Conservation (phyloP, 495 filamentous ascomycete genomes). For the Beverwykella pulmonaria region DNA sequence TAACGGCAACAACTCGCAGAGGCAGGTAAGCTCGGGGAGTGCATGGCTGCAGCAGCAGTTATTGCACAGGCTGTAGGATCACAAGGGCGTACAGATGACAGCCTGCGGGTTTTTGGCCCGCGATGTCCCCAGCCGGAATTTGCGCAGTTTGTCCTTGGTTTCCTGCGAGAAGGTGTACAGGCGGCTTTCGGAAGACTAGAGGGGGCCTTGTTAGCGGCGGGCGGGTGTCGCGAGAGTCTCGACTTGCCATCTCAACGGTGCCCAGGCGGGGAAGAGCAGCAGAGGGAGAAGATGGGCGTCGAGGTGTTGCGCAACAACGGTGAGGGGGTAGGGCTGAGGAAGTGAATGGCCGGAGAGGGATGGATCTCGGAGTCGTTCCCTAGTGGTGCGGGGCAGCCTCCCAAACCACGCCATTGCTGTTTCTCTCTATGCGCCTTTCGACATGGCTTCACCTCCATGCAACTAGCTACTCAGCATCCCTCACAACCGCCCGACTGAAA, state of each 20-base stretch:
- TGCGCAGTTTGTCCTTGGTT: slow-evolving; percentile 82
- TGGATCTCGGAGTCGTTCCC: slow-evolving; percentile 5
- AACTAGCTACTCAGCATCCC: slow-evolving; percentile 28
- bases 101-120: slow-evolving; percentile 86
- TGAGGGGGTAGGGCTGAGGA: slow-evolving; percentile 29
- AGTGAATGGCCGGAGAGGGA: slow-evolving; percentile 1
- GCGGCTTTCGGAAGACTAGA: slow-evolving; percentile 76
- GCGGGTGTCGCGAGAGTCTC: neutral
- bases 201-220: slow-evolving; percentile 2
- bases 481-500: neutral
- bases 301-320: slow-evolving; percentile 13
- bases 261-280: neutral
- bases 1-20: slow-evolving; percentile 3
- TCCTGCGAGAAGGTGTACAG: slow-evolving; percentile 91
- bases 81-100: slow-evolving; percentile 76
- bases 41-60: slow-evolving; percentile 8
- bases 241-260: neutral
- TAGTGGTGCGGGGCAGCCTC: slow-evolving; percentile 24
- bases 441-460: slow-evolving; percentile 3
- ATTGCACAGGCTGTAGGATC: neutral
- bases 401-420: slow-evolving; percentile 10
- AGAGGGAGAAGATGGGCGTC: neutral
- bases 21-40: slow-evolving; percentile 3
- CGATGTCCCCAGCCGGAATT: slow-evolving; percentile 90
- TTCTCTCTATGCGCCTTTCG: neutral